Percentiles rank a stretch among this genome's conserved stretches.
Evolutionary conservation across 352 stramenopile genomes (phyloP).

Genomic region (Elongisporangium prolatum): DNA sequence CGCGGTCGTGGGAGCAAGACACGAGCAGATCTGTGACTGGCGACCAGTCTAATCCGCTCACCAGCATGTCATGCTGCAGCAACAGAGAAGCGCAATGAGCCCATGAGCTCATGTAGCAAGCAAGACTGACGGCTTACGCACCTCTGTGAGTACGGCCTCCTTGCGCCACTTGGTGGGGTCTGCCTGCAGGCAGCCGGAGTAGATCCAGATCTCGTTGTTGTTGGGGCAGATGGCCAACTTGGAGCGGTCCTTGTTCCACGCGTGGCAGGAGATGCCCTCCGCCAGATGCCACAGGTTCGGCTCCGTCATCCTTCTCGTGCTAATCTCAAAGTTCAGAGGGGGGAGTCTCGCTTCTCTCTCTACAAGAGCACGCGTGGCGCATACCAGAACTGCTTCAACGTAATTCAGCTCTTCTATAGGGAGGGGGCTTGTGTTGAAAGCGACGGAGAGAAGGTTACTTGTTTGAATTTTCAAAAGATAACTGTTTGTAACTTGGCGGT

Average conservation of each 20-base stretch:
- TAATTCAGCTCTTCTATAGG: neutral
- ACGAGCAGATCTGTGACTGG: conserved; percentile 92
- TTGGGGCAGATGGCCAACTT: conserved; percentile 91
- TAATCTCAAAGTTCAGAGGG: conserved; percentile 2
- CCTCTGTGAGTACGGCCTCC: conserved; percentile 78
- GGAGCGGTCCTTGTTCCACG: conserved; percentile 89
- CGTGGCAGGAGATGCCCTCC: conserved; percentile 88
- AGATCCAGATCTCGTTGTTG: conserved; percentile 93
- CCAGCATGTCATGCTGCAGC: conserved; percentile 89
- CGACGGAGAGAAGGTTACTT: neutral
- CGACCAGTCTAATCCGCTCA: conserved; percentile 91
- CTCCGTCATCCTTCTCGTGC: conserved; percentile 26
- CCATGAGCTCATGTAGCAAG: neutral
- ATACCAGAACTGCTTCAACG: conserved; percentile 36
- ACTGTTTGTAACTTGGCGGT: neutral
- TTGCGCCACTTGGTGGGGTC: conserved; percentile 83
- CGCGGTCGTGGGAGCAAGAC: conserved; percentile 93
- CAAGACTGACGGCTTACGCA: conserved; percentile 7
- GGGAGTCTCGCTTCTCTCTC: conserved; percentile 21
- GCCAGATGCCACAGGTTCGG: conserved; percentile 70
- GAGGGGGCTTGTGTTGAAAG: neutral
- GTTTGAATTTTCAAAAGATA: neutral
- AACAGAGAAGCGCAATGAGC: conserved; percentile 1
- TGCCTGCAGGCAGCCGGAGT: conserved; percentile 68
- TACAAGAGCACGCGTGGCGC: conserved; percentile 16